phyloP scores from a whole-genome alignment of 2,329 filamentous ascomycete genomes.

The Aureobasidium lini region DNA sequence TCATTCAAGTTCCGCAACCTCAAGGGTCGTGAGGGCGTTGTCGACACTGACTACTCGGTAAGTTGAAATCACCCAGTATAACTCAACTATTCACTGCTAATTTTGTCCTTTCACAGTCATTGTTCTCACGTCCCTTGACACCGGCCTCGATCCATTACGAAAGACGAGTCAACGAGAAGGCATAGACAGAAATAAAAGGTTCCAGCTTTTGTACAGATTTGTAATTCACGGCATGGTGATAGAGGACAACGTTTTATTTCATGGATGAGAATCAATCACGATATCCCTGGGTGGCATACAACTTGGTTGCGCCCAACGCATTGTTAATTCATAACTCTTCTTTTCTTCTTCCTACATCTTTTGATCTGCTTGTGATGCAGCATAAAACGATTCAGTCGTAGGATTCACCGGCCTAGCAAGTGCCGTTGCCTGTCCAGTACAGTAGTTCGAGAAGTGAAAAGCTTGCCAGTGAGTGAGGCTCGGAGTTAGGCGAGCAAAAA shows the following conservation, averaged over 20 bases:
- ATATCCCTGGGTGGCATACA: not conserved
- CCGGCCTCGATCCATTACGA: constrained; percentile 64
- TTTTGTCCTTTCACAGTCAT: constrained; percentile 20
- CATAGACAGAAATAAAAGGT: constrained; percentile 2
- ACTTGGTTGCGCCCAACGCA: not conserved
- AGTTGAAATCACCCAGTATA: not conserved
- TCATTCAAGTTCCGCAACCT: constrained; percentile 72
- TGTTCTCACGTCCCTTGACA: constrained; percentile 39
- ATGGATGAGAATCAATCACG: not conserved
- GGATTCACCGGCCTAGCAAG: too few relatives aligned
- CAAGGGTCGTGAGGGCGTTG: constrained; percentile 61
- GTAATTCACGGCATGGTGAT: constrained; percentile 2
- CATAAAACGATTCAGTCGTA: too few relatives aligned
- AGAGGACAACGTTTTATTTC: constrained; percentile 1
- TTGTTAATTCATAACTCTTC: not conserved
- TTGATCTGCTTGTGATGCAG: not conserved
- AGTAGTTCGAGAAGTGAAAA: not conserved
- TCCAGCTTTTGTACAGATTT: constrained; percentile 3
- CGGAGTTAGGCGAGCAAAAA: constrained; percentile 1
- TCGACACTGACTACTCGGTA: constrained; percentile 58
- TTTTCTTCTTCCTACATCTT: not conserved
- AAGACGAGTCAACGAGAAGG: constrained; percentile 38
- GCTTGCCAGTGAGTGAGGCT: not conserved
- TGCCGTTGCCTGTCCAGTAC: too few relatives aligned
- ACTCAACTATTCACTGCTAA: not conserved